These are phyloP conservation scores for Rhipidocladum racemiflorum DNA, from an alignment of 176 grass and related monocot genomes.

Conservation along the genomic window DNA sequence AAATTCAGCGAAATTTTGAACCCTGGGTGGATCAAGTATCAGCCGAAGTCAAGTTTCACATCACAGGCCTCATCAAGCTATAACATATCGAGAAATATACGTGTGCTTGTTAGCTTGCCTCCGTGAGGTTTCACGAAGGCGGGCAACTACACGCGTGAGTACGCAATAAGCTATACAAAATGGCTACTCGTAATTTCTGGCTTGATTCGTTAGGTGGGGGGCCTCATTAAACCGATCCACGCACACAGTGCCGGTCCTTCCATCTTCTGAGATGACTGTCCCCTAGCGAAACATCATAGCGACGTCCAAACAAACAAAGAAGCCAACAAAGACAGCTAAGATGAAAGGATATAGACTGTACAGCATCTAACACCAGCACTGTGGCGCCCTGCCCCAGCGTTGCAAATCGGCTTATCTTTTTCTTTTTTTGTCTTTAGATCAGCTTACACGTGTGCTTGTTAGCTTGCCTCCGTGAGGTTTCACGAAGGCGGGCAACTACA, in stretches of 20 bases:
- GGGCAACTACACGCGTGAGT: background rate
- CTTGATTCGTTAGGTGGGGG: conserved; percentile 1
- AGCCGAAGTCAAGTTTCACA: too few relatives aligned
- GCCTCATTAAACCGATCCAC: background rate
- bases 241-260: conserved; percentile 7
- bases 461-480: background rate
- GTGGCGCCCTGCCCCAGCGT: background rate
- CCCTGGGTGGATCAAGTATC: too few relatives aligned
- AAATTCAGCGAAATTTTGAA: too few relatives aligned
- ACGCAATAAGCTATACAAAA: too few relatives aligned
- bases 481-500: background rate
- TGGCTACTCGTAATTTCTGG: too few relatives aligned
- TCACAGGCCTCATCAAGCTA: background rate
- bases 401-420: background rate
- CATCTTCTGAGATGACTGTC: background rate
- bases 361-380: background rate
- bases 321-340: background rate
- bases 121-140: background rate
- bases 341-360: background rate
- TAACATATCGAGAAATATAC: background rate
- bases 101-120: background rate
- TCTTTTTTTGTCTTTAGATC: background rate
- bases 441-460: background rate
- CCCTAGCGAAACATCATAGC: conserved; percentile 1
- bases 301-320: conserved; percentile 16